Base-by-base conservation (phyloP, 768 basidiomycete species). In the Hydnum rufescens region DNA sequence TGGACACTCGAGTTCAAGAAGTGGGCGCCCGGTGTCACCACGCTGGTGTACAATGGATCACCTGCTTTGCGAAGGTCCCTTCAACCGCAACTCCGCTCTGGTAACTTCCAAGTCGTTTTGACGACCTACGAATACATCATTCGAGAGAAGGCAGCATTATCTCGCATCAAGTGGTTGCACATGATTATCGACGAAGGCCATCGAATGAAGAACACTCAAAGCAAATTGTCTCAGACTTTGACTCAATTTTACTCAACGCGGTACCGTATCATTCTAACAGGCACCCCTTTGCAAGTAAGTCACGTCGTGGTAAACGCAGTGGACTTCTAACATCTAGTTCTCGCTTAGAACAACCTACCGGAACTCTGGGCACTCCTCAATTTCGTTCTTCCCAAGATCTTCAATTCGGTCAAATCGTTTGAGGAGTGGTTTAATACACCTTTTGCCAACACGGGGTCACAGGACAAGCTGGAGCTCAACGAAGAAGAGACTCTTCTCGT, bases 371-470 rank as follows among this genome's bases (percentile, higher is more conserved):
- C 92, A 0, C 71, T 95, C 44, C 80, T 96, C 62, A 96, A 96
- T 65, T 96, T 96, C 63, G 89, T 83, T 31, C 73, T 89, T 3
- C 88, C 88, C 13, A 89, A 86, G 67, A 78, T 97, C 63, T 97
- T 99, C 74, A 97, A 96, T 69, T 97, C 93, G 0, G 90, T 95
- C 55, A 93, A 96, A 64, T 93, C 90, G 22, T 97, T 99, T 64
- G 95, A 97, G 60, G 95, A 97, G 62, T 99, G 95, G 95, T 99
- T 97, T 74, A 97, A 96, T 69, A 95, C 93, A 1, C 95, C 95
- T 0, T 99, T 99, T 58, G 93, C 95, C 55, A 96, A 88, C 66
- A 88, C 90, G n/a, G 93, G 93, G 29, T 85, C 86, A 0, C 82
- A 84, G 5, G 95, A 99, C 68, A 95, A 93, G 75, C 93, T 97